Evolutionary conservation across 1,284 basidiomycete species (phyloP).

Genomic region (Moniliella sp.): DNA sequence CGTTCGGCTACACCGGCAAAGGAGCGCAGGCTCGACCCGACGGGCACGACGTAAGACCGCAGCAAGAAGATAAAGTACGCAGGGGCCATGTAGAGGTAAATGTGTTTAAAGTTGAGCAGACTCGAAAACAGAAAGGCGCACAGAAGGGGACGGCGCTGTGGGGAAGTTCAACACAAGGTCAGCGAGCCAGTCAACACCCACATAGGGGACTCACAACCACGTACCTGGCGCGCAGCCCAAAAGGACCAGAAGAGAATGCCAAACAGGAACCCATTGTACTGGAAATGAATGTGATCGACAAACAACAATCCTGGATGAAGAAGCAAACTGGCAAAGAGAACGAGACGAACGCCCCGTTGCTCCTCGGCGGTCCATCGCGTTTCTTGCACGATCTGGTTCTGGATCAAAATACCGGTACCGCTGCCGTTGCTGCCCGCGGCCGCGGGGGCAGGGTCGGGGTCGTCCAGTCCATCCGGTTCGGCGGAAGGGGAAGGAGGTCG

Average conservation of each 20-base stretch:
- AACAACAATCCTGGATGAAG: constrained; percentile 80
- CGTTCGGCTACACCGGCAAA: constrained; percentile 17
- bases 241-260: constrained; percentile 81
- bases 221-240: constrained; percentile 60
- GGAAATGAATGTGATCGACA: constrained; percentile 87
- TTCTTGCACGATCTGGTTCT: too few relatives aligned
- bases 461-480: constrained; percentile 4
- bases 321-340: constrained; percentile 46
- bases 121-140: constrained; percentile 69
- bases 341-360: constrained; percentile 3
- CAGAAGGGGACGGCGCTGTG: constrained; percentile 42
- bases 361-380: too few relatives aligned
- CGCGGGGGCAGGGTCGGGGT: constrained; percentile 1
- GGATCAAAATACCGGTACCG: too few relatives aligned
- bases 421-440: too few relatives aligned
- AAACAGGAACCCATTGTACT: constrained; percentile 74
- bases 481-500: constrained; percentile 2
- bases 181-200: constrained; percentile 1
- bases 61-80: constrained; percentile 78
- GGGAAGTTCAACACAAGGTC: background rate
- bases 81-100: constrained; percentile 83
- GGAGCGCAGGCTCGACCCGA: background rate
- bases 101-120: constrained; percentile 85
- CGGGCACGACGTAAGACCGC: constrained; percentile 43
- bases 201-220: constrained; percentile 10